phyloP scores from a whole-genome alignment of 1,284 basidiomycete genomes.

The Uromyces viciae-fabae region DNA sequence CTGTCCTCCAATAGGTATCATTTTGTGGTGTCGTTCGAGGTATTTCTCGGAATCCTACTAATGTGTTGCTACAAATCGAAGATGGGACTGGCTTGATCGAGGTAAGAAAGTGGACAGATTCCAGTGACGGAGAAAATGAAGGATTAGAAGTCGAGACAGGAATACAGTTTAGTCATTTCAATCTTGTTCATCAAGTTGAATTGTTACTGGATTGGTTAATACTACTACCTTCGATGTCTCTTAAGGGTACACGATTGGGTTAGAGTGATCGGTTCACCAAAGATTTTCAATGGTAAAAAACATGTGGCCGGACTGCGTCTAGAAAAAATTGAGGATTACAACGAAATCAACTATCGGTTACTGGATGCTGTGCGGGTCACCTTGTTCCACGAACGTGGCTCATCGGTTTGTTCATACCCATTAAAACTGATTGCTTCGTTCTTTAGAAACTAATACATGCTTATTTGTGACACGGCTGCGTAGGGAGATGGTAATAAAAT shows the following conservation, averaged over 20 bases:
- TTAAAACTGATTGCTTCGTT: no score
- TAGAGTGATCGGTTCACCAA: constrained; percentile 83
- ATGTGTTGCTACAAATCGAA: constrained; percentile 74
- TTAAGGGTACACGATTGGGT: constrained; percentile 75
- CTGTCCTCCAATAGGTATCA: constrained; percentile 55
- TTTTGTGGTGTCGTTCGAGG: constrained; percentile 77
- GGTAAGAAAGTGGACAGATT: constrained; percentile 81
- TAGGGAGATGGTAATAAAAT: not conserved
- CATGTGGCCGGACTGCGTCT: constrained; percentile 76
- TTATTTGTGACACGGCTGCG: not conserved
- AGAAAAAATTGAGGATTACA: constrained; percentile 65
- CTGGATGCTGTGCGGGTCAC: constrained; percentile 62
- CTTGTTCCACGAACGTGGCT: constrained; percentile 57
- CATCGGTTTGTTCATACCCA: constrained; percentile 55
- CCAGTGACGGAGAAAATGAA: constrained; percentile 62
- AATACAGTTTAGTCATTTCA: constrained; percentile 15
- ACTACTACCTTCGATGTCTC: no score
- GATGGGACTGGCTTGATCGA: constrained; percentile 87
- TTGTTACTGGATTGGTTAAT: constrained; percentile 19
- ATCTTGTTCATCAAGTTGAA: not conserved
- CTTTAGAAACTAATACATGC: no score
- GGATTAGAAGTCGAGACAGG: constrained; percentile 59
- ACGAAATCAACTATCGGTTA: constrained; percentile 79
- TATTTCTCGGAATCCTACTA: constrained; percentile 71
- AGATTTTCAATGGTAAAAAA: constrained; percentile 75